Evolutionary conservation across 805 yeast genomes (phyloP), one percentile per base, ranked within the genome.

Genomic region (Wickerhamomyces silvicola): DNA sequence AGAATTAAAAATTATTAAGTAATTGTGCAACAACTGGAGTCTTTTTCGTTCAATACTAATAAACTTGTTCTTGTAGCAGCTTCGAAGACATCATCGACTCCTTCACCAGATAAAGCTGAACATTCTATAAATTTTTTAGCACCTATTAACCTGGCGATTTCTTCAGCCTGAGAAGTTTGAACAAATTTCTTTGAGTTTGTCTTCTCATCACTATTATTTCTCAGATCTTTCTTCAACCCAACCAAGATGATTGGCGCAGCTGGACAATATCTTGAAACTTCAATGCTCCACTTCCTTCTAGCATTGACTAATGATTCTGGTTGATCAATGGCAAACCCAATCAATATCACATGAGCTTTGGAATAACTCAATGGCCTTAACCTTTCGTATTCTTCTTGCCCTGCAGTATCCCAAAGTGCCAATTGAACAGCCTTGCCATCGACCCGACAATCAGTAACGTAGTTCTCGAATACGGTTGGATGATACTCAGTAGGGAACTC

Each of bases 371-470:
- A 63, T 1, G 96, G 96, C 39, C 96, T 72, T 37, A 88, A 63
- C 37, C 96, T 64, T 45, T 87, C 96, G 54, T 87, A 87, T 58
- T 87, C 97, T 61, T 87, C 97, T 59, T 87, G 96, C 3, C 97
- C 97, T 4, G 97, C 96, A 1, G 96, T 87, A 54, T 87, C 97
- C 96, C 97, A 87, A 17, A 87, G 60, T 2, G 94, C 88, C 35
- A 87, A 59, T 41, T 86, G 81, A 4, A 87, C 94, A 11, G 92
- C 81, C 45, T 86, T 87, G 4, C 96, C 96, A 51, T 87, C 97
- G 13, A 88, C 94, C 36, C 95, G 66, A 57, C 96, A 87, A 49
- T 86, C 95, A 1, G 95, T 86, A 11, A 87, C 95, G 55, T 88
- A 86, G 56, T 88, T 87, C 47, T 87, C 97, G 56, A 88, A 87